Conservation (phyloP, 108 stramenopile genomes). For the Skeletonema tropicum region DNA sequence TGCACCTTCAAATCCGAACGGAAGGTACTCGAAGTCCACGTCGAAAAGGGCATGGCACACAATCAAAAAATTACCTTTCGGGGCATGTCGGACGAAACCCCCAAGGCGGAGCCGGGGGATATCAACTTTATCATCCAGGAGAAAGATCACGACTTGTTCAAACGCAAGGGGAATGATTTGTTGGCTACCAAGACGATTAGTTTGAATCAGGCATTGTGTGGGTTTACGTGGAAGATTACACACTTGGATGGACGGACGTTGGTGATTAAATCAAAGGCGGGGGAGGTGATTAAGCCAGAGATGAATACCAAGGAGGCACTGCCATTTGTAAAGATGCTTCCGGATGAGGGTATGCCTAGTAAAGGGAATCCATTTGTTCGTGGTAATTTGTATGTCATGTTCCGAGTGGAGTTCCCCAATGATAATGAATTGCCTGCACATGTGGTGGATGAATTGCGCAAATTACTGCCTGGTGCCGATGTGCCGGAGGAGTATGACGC, state of each 20-base stretch:
- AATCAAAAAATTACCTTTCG: conserved; percentile 92
- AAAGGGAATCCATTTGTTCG: conserved; percentile 90
- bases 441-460: conserved; percentile 59
- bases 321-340: conserved; percentile 86
- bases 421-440: conserved; percentile 54
- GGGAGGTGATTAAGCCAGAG: conserved; percentile 85
- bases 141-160: conserved; percentile 93
- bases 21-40: conserved; percentile 86
- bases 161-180: conserved; percentile 94
- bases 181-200: conserved; percentile 83
- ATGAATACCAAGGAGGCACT: conserved; percentile 68
- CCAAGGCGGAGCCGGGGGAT: conserved; percentile 92
- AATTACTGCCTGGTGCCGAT: conserved; percentile 75
- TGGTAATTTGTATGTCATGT: conserved; percentile 93
- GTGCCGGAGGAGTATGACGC: conserved; percentile 80
- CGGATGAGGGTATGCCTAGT: conserved; percentile 96
- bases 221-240: conserved; percentile 77
- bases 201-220: conserved; percentile 93
- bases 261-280: conserved; percentile 66
- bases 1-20: conserved; percentile 78
- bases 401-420: conserved; percentile 91
- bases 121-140: conserved; percentile 96
- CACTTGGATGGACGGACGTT: conserved; percentile 80
- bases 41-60: conserved; percentile 95
- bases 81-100: conserved; percentile 93